Base-by-base conservation (phyloP, 139 green algal species). In the Ulvella scutata region DNA sequence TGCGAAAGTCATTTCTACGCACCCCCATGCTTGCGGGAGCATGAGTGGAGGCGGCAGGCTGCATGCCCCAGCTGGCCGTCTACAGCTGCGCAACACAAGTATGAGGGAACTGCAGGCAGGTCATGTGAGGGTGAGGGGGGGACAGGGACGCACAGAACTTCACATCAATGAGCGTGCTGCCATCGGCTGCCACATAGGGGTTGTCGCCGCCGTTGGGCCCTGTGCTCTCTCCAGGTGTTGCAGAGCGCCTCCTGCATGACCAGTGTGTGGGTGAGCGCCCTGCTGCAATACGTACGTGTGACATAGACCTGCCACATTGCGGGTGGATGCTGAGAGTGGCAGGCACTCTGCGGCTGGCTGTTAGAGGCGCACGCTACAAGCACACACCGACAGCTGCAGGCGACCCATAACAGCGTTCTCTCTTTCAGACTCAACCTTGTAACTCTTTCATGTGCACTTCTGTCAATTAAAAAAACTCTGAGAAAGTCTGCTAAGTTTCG, bases 151-250 rank as follows among this genome's bases (percentile, higher is more conserved):
- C 73, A 80, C 76, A 31, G 38, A 84, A 84, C 38, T 78, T 60
- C 4, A 90, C 44, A 33, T 90, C 85, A 4, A 88, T 61, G 29
- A 90, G 83, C 61, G 81, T 83, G 29, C 78, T 67, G 10, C 91
- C 91, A 79, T 93, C 88, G 0, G 81, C 85, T 37, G 77, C 85
- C 37, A 87, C 72, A 40, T 93, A 95, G 6, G 89, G 92, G 74
- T 90, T 85, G 75, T 92, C 78, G 59, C 85, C 85, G 20, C 85
- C 85, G 0, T 81, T 74, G 0, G 85, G 85, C 6, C n/a, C 31
- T 23, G 51, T 67, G 76, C 81, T 79, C 28, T 79, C 72, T 38
- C 72, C 73, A 7, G 78, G 78, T 21, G 59, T 61, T 2, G 74
- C 59, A 3, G 80, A 75, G 4, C 83, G 81, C 34, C 83, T 43